Base-by-base conservation (phyloP, 2,329 filamentous ascomycete species). In the Plectosphaerella cucumerina region DNA sequence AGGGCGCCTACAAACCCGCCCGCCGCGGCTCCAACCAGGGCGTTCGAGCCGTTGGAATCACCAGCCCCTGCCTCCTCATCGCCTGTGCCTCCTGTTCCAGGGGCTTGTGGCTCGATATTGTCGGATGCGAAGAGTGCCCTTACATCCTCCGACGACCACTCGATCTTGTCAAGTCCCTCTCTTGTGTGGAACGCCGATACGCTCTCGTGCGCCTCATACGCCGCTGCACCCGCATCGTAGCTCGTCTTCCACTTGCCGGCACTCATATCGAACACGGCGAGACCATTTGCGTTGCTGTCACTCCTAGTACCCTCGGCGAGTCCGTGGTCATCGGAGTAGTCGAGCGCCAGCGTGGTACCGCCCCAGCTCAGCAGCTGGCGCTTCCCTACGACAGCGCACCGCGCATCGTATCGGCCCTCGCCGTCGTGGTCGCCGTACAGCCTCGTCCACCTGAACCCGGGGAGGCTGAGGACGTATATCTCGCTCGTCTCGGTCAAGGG, bases 331-430 rank as follows among this genome's bases (percentile, higher is more conserved):
- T 1, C 53, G 50, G n/a, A 49, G 44, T 2, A 44, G 5, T 26
- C 23, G 23, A 26, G 23, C 23, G 23, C 5, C 23, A 26, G 23
- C 44, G 45, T 33, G 53, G 3, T 39, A 44, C 51, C 55, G 12
- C 56, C 56, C 0, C 56, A 45, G 2, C 41, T 50, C 1, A 58
- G 18, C 52, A 58, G 55, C 43, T 58, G 56, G 41, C 52, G 50
- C 4, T 51, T 55, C 21, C 56, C 54, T 2, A 48, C 49, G 0
- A 51, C 43, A 3, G 48, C 49, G 18, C 56, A 58, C 6, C 60
- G n/a, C n/a, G 53, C 42, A 37, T 54, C 39, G 5, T 3, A 10
- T 3, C 37, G 37, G 10, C 23, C 23, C 37, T 41, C 37, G n/a
- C 9, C 18, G 15, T n/a, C 37, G n/a, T 3, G 9, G 4, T 41